Percentiles rank a stretch among this genome's conserved stretches.
Conservation (phyloP, 768 basidiomycete species). For the Candolleomyces eurysporus region DNA sequence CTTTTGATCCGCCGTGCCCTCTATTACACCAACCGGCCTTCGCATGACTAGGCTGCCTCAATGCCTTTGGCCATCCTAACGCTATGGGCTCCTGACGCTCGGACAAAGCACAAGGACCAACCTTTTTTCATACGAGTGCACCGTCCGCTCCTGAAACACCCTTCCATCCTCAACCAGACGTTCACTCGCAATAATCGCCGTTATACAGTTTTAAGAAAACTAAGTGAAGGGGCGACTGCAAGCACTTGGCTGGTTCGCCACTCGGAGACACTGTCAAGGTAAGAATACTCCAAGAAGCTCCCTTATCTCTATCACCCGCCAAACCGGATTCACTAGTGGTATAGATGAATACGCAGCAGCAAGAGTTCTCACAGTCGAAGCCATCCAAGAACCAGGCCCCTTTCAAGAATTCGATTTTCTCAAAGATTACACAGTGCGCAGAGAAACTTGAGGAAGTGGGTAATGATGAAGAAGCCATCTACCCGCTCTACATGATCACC, state of each 20-base stretch:
- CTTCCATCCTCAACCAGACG: neutral
- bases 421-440: slow-evolving; percentile 9
- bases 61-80: too few species aligned
- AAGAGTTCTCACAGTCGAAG: slow-evolving; percentile 21
- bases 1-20: too few species aligned
- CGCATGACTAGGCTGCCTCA: too few species aligned
- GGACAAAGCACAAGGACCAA: too few species aligned
- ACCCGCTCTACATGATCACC: slow-evolving; percentile 14
- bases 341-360: slow-evolving; percentile 16
- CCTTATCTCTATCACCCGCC: neutral
- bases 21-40: too few species aligned
- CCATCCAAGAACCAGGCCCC: slow-evolving; percentile 10
- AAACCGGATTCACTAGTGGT: neutral
- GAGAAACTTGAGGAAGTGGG: neutral
- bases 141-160: neutral
- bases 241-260: slow-evolving; percentile 9
- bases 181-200: slow-evolving; percentile 10
- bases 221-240: slow-evolving; percentile 9
- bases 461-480: slow-evolving; percentile 10
- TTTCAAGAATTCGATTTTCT: slow-evolving; percentile 17
- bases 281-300: neutral
- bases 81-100: too few species aligned
- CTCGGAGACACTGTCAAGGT: neutral
- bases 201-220: slow-evolving; percentile 11
- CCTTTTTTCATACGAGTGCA: too few species aligned